Conservation (phyloP, 306 rosid species). For the Oxytropis ochrocephala region DNA sequence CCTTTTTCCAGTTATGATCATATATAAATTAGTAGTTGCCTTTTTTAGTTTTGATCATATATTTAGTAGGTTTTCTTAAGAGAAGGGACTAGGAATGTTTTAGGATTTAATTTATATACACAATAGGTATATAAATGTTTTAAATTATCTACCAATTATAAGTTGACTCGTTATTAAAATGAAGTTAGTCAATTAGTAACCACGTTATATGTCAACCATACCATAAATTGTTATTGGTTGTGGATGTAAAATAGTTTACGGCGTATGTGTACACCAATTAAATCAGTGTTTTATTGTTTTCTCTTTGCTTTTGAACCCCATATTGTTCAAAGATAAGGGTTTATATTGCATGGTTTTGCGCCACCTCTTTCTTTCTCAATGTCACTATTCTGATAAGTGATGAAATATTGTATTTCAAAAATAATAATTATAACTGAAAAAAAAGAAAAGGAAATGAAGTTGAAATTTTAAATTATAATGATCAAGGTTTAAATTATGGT, state of each 20-base stretch:
- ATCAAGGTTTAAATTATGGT: too few species aligned
- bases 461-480: not conserved
- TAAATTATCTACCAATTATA: too few species aligned
- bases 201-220: too few species aligned
- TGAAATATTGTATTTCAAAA: not conserved
- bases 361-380: not conserved
- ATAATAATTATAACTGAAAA: not conserved
- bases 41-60: not conserved
- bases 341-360: not conserved
- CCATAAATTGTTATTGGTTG: too few species aligned
- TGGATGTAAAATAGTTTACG: too few species aligned
- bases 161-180: too few species aligned
- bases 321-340: not conserved
- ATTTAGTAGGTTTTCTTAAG: not conserved
- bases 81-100: not conserved
- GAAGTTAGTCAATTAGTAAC: too few species aligned
- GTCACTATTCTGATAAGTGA: not conserved
- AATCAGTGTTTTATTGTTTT: too few species aligned
- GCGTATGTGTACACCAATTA: too few species aligned
- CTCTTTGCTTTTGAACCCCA: not conserved
- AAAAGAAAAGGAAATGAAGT: not conserved
- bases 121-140: too few species aligned
- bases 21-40: constrained; percentile 1
- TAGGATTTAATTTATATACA: too few species aligned
- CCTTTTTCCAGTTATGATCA: not conserved